Conservation (phyloP, 176 grass and related monocot species). For the Oryza rufipogon region DNA sequence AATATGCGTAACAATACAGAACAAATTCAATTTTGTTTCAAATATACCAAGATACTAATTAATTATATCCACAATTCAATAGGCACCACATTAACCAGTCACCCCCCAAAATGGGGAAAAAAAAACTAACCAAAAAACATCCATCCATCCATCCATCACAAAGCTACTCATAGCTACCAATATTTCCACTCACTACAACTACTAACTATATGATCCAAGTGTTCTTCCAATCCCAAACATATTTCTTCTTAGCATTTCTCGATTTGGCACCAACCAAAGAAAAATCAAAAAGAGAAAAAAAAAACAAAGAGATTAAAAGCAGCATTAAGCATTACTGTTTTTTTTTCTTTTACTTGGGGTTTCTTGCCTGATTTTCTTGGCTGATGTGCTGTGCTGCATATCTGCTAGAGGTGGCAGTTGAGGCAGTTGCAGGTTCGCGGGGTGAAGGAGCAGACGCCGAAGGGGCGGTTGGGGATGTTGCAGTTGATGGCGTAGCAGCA, state of each 20-base stretch:
- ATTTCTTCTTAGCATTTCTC: neutral
- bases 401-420: conserved; percentile 67
- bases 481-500: conserved; percentile 98
- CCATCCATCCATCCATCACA: neutral
- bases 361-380: neutral
- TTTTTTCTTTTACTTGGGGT: neutral
- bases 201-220: neutral
- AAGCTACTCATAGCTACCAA: neutral
- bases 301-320: neutral
- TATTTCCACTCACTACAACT: neutral
- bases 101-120: neutral
- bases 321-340: neutral
- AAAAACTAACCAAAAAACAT: conserved; percentile 1
- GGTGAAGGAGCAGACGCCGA: conserved; percentile 86
- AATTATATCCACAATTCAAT: conserved; percentile 34
- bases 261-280: neutral
- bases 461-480: conserved; percentile 85
- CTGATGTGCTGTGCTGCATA: neutral
- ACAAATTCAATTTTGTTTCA: neutral
- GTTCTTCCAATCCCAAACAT: neutral
- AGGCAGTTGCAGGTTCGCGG: conserved; percentile 79
- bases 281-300: neutral
- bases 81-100: neutral
- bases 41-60: neutral
- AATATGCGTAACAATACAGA: neutral